These are phyloP conservation scores for Miscanthus lutarioriparius DNA, from an alignment of 176 grass and related monocot genomes.

Conservation along the genomic window DNA sequence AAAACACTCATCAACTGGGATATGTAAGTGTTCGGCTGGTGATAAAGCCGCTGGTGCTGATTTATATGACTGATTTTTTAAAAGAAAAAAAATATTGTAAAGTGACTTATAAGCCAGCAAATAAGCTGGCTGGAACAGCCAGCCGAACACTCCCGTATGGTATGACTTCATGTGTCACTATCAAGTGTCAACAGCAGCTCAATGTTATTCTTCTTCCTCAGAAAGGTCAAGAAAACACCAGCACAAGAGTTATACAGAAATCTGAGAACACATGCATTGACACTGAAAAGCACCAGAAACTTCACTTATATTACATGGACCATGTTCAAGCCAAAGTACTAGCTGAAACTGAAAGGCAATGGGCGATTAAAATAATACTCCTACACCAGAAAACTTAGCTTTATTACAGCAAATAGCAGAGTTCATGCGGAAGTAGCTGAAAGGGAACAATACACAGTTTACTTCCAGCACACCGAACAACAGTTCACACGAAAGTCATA, in stretches of 20 bases:
- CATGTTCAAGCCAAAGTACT: not conserved
- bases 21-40: too few species aligned
- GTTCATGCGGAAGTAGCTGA: not conserved
- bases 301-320: not conserved
- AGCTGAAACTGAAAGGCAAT: not conserved
- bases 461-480: not conserved
- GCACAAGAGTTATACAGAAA: not conserved
- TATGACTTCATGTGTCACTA: not conserved
- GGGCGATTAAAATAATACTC: not conserved
- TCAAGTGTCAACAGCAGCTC: not conserved
- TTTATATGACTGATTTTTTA: too few species aligned
- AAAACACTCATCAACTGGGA: too few species aligned
- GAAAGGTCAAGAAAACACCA: too few species aligned
- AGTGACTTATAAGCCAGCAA: too few species aligned
- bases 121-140: too few species aligned
- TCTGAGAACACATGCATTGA: not conserved
- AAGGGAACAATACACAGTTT: not conserved
- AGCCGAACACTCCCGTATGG: too few species aligned
- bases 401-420: not conserved
- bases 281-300: not conserved
- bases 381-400: not conserved
- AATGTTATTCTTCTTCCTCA: too few species aligned
- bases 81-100: too few species aligned
- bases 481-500: not conserved
- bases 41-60: too few species aligned